Evolutionary conservation across 2,329 filamentous ascomycete species (phyloP).

Genomic region (Pestalotiopsis sp.): DNA sequence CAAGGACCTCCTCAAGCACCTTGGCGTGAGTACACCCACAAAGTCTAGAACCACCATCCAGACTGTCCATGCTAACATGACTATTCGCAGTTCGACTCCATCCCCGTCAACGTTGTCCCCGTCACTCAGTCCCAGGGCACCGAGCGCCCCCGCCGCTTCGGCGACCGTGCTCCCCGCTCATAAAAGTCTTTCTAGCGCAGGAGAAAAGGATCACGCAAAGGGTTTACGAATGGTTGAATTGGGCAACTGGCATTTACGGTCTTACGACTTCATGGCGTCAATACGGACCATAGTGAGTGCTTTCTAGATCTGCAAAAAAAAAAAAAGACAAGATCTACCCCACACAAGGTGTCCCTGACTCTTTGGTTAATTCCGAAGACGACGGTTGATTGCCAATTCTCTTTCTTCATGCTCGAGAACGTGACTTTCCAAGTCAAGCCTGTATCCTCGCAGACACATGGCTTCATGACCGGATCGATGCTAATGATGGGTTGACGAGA

Average conservation of each 20-base stretch:
- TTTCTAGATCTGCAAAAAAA: slow-evolving; percentile 57
- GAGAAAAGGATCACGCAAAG: slow-evolving; percentile 8
- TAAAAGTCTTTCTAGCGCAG: slow-evolving; percentile 1
- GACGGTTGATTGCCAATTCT: slow-evolving; percentile 91
- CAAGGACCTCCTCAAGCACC: slow-evolving; percentile 98
- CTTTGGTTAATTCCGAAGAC: slow-evolving; percentile 61
- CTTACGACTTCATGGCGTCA: slow-evolving; percentile 56
- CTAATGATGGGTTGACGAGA: too few species aligned
- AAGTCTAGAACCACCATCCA: neutral
- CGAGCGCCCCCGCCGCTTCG: slow-evolving; percentile 81
- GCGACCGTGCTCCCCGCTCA: slow-evolving; percentile 55
- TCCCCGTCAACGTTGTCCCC: slow-evolving; percentile 93
- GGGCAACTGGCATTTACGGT: slow-evolving; percentile 46
- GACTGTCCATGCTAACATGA: slow-evolving; percentile 29
- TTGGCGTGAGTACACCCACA: slow-evolving; percentile 75
- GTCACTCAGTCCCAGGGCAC: slow-evolving; percentile 85
- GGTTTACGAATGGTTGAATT: slow-evolving; percentile 31
- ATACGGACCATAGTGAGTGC: slow-evolving; percentile 58
- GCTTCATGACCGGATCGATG: too few species aligned
- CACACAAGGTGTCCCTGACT: slow-evolving; percentile 89
- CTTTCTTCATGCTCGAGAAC: slow-evolving; percentile 4
- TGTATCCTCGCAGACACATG: neutral
- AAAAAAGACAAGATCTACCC: slow-evolving; percentile 54
- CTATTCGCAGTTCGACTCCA: slow-evolving; percentile 80
- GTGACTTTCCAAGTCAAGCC: neutral